phyloP scores from a whole-genome alignment of 106 monocot genomes.

The Dactylorhiza incarnata region DNA sequence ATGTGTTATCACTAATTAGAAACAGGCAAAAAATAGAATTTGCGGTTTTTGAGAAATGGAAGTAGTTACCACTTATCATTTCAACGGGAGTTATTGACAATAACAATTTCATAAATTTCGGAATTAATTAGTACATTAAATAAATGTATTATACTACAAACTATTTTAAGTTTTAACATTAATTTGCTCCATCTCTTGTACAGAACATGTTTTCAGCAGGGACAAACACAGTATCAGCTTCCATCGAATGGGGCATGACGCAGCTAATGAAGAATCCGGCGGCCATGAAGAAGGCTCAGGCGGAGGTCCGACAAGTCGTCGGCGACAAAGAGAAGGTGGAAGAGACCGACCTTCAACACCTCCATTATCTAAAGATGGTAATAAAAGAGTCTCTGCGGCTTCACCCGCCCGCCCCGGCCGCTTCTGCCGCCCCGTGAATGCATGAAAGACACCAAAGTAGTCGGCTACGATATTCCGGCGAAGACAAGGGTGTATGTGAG shows the following conservation, averaged over 20 bases:
- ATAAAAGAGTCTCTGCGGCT: slow-evolving; percentile 1
- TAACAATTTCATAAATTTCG: too few relatives aligned
- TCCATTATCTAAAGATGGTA: slow-evolving; percentile 2
- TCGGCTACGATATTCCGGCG: slow-evolving; percentile 4
- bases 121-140: too few relatives aligned
- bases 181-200: too few relatives aligned
- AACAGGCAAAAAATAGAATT: too few relatives aligned
- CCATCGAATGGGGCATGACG: slow-evolving; percentile 11
- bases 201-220: slow-evolving; percentile 10
- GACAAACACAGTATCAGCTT: neutral
- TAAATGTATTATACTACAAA: too few relatives aligned
- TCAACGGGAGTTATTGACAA: too few relatives aligned
- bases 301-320: neutral
- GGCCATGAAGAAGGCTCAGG: neutral
- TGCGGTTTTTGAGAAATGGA: too few relatives aligned
- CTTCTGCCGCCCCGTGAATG: slow-evolving; percentile 1
- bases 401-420: neutral
- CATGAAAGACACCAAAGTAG: neutral
- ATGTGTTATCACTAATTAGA: too few relatives aligned
- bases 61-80: too few relatives aligned
- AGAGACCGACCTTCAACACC: slow-evolving; percentile 7
- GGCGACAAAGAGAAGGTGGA: slow-evolving; percentile 13
- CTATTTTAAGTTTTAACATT: too few relatives aligned
- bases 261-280: slow-evolving; percentile 8
- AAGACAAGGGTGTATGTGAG: slow-evolving; percentile 3